phyloP scores from a whole-genome alignment of 306 rosid genomes.

The Sesbania bispinosa region DNA sequence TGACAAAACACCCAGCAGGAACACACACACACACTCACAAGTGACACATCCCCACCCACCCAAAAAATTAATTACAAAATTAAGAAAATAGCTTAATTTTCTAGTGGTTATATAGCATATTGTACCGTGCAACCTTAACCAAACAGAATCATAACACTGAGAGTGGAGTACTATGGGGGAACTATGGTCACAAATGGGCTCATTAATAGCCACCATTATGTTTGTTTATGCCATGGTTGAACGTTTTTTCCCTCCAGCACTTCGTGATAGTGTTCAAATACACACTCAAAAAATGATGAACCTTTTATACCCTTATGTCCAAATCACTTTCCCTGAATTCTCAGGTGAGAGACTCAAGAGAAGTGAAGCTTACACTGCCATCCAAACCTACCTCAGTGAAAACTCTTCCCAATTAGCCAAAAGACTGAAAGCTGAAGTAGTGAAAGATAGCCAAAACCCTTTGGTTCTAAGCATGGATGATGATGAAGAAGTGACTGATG shows the following conservation, averaged over 20 bases:
- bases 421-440: conserved; percentile 50
- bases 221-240: conserved; percentile 36
- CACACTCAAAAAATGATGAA: conserved; percentile 2
- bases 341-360: conserved; percentile 33
- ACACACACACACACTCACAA: not conserved
- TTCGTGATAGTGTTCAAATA: conserved; percentile 21
- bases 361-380: conserved; percentile 42
- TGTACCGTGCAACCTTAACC: not conserved
- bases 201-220: conserved; percentile 41
- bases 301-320: conserved; percentile 42
- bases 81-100: not conserved
- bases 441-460: conserved; percentile 44
- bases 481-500: conserved; percentile 51
- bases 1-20: not conserved
- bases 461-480: conserved; percentile 50
- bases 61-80: not conserved
- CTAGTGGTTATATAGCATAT: not conserved
- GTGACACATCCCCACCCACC: not conserved
- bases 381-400: conserved; percentile 43
- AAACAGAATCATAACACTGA: not conserved
- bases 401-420: conserved; percentile 42
- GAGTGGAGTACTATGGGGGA: not conserved
- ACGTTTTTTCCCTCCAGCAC: conserved; percentile 35
- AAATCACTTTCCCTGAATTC: conserved; percentile 52
- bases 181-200: conserved; percentile 40